Evolutionary conservation across 768 basidiomycete genomes (phyloP).

Genomic region (Sistotremastrum niveocremeum): DNA sequence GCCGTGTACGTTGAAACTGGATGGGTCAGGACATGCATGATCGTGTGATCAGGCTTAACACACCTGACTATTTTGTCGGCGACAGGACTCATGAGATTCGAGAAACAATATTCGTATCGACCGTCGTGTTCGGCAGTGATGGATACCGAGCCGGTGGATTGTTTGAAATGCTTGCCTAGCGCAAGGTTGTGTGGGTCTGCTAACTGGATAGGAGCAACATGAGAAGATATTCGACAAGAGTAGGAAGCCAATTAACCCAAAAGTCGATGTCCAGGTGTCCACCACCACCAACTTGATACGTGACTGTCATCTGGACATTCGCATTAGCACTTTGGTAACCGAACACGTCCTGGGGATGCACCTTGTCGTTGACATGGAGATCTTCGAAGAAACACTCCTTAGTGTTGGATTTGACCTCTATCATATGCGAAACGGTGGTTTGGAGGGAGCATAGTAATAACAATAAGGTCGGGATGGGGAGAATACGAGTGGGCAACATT

Average conservation of each 20-base stretch:
- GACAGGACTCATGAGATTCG: slow-evolving; percentile 95
- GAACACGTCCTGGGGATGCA: slow-evolving; percentile 14
- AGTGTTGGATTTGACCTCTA: slow-evolving; percentile 61
- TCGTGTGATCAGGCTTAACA: slow-evolving; percentile 9
- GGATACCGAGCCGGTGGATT: slow-evolving; percentile 79
- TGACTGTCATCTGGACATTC: slow-evolving; percentile 80
- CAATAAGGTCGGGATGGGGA: slow-evolving; percentile 6
- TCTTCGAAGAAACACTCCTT: slow-evolving; percentile 98
- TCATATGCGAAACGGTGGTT: slow-evolving; percentile 41
- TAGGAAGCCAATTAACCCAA: slow-evolving; percentile 42
- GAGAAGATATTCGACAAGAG: not conserved
- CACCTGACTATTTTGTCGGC: slow-evolving; percentile 93
- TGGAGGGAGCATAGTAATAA: slow-evolving; percentile 22
- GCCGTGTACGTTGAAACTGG: slow-evolving; percentile 95
- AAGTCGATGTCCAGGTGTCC: slow-evolving; percentile 97
- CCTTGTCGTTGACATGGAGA: slow-evolving; percentile 83
- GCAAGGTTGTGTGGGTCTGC: slow-evolving; percentile 57
- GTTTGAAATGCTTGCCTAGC: slow-evolving; percentile 68
- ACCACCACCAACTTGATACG: slow-evolving; percentile 96
- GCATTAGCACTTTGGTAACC: not conserved
- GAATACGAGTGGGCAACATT: too few relatives aligned
- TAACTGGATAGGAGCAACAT: slow-evolving; percentile 36
- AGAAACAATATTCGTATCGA: slow-evolving; percentile 92
- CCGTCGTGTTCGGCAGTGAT: slow-evolving; percentile 84
- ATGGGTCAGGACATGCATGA: slow-evolving; percentile 3